Percentiles rank a stretch among this genome's conserved stretches.
phyloP scores from a whole-genome alignment of 2,329 filamentous ascomycete genomes.

The Xylaria sp. region DNA sequence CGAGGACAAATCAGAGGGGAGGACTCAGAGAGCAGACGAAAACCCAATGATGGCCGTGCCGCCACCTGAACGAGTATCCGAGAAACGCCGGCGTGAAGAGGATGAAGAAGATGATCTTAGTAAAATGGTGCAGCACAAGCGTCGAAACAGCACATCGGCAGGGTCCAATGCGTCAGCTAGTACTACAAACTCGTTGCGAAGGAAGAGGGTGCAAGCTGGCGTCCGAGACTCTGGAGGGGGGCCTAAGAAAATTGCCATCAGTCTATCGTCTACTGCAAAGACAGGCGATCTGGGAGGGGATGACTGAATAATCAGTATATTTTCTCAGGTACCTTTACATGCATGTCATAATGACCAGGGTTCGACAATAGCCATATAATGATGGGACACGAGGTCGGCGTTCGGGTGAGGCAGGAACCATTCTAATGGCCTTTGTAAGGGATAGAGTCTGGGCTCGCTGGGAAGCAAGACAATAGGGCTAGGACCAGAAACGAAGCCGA shows the following conservation, averaged over 20 bases:
- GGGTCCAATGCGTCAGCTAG: conserved; percentile 53
- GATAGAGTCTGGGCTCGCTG: conserved; percentile 39
- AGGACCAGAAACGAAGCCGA: conserved; percentile 11
- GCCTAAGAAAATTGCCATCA: conserved; percentile 68
- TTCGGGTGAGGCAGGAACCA: conserved; percentile 42
- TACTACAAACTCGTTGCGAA: conserved; percentile 54
- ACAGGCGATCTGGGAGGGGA: conserved; percentile 34
- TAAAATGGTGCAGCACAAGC: conserved; percentile 76
- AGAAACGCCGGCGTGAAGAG: conserved; percentile 91
- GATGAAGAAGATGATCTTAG: conserved; percentile 93
- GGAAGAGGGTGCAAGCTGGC: conserved; percentile 59
- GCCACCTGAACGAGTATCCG: conserved; percentile 81
- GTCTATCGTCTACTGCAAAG: conserved; percentile 60
- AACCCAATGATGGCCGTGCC: conserved; percentile 58
- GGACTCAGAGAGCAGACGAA: conserved; percentile 49
- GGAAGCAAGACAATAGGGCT: conserved; percentile 31
- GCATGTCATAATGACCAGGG: conserved; percentile 35
- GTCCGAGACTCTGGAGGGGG: conserved; percentile 53
- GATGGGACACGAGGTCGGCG: conserved; percentile 46
- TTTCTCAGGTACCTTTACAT: conserved; percentile 33
- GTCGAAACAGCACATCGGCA: conserved; percentile 67
- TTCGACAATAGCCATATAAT: conserved; percentile 40
- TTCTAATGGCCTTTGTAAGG: conserved; percentile 40
- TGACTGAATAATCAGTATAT: conserved; percentile 31
- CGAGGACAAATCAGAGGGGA: conserved; percentile 46